A percentile compares a stretch with the other conserved stretches of the same genome.
These are phyloP conservation scores for Pseudogymnoascus sp. DNA, from an alignment of 2,329 filamentous ascomycete species.

Conservation along the genomic window DNA sequence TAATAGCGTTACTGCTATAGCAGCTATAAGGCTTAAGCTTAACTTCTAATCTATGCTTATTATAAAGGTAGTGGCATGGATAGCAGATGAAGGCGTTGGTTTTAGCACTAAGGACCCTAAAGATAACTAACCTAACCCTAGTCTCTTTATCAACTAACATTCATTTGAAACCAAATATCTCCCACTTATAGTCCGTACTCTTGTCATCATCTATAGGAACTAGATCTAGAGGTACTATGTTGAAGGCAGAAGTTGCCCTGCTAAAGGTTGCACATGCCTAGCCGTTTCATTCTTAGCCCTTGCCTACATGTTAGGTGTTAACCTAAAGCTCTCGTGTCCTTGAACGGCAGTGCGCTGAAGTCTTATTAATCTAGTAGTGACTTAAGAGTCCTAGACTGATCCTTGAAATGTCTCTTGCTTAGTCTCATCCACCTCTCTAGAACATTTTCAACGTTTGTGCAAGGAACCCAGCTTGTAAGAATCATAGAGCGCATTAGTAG, in stretches of 20 bases:
- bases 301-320: background rate
- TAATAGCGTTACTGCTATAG: no score
- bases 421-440: constrained; percentile 1
- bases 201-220: no score
- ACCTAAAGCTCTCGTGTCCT: background rate
- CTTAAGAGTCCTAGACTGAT: constrained; percentile 8
- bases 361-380: constrained; percentile 10
- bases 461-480: background rate
- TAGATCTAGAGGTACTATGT: background rate
- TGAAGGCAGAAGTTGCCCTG: background rate
- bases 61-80: no score
- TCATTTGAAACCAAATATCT: no score
- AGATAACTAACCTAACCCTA: no score
- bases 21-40: no score
- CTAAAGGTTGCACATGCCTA: background rate
- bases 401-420: constrained; percentile 8
- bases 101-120: no score
- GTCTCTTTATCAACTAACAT: no score
- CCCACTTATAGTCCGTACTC: no score
- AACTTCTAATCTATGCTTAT: no score
- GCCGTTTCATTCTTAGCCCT: background rate
- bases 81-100: no score
- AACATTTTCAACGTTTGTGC: constrained; percentile 9
- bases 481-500: background rate
- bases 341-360: background rate